Base-by-base conservation (phyloP, 78 protist genomes). In the Planoprotostelium fungivorum region DNA sequence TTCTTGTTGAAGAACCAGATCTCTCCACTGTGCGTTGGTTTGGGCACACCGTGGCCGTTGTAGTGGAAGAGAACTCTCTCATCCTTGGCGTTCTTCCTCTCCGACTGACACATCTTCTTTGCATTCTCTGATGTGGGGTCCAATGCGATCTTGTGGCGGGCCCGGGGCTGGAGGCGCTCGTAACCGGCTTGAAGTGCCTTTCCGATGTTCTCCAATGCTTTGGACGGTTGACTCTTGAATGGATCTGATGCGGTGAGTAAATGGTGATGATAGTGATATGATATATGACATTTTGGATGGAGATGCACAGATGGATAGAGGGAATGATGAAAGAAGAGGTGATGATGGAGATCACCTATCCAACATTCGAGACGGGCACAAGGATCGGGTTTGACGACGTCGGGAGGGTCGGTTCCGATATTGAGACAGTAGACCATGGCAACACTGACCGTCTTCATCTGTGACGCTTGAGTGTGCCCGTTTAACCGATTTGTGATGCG, bases 11-110 rank as follows among this genome's bases (percentile, higher is more conserved):
- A 97, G n/a, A 97, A 88, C 98, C 99, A 98, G 28, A 98, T 34
- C 84, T 97, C 98, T 0, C 98, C 98, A 36, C 85, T 83, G 34
- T 0, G n/a, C 1, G 99, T 97, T 1, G 99, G 99, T 28, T 63
- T 37, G 29, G 99, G 98, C 25, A 98, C 99, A 29, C 99, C 99
- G 35, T 98, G 99, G 28, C 99, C 99, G 86, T 96, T 97, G 92
- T 97, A 98, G 88, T 98, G 99, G 35, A 97, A 84, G 35, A 98
- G 88, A 31, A 98, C 89, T 0, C 98, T 92, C n/a, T 97, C 97
- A 28, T 95, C 95, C 37, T 93, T 90, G 9, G 93, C 92, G 37
- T 29, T 0, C 1, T 90, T 38, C 23, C 98, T 86, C 85, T 94
- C 89, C 1, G 86, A n/a, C 36, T 37, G 1, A 88, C 97, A 94